Evolutionary conservation across 108 stramenopile genomes (phyloP), one percentile per base, ranked within the genome.

Genomic region (Cyclotella sp.): DNA sequence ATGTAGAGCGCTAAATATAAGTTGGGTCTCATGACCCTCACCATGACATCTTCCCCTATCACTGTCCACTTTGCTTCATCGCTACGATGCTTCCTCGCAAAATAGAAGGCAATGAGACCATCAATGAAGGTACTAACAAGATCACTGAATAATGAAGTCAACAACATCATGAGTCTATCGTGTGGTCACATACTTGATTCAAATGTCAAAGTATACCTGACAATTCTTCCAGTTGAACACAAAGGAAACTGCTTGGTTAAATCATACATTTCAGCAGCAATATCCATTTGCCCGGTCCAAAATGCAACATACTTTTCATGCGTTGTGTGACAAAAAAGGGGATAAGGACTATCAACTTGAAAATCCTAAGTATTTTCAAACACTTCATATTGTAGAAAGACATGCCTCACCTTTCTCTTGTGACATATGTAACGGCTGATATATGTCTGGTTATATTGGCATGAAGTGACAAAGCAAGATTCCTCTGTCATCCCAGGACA

Each of bases 71-170:
- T 76, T 39, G 40, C 53, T 63, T 81, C 75, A 52, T 70, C 72
- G 6, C 63, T 41, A 19, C 59, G 41, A 47, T 68, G 73, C 41
- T 79, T 79, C 16, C 78, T 46, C 13, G 78, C 78, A 39, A 79
- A 79, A 46, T 68, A 75, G 1, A 86, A 66, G 16, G 78, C 79
- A 34, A 81, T 77, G 10, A 86, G 64, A 52, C 82, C 85, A 58
- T 86, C 82, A 43, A 83, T 79, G 41, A 83, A 86, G n/a, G 65
- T 75, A 18, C 68, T 49, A 34, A 82, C 46, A 30, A 78, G 63
- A 44, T 58, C 15, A 19, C 64, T 24, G 27, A 68, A 63, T 45
- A 42, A n/a, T 13, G 9, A 42, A 28, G 22, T 58, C 8, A 19
- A 19, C 19, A 52, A 7, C 30, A n/a, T 1, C 3, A 7, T 27